phyloP scores from a whole-genome alignment of 441 rosid genomes.

The Bruguiera hainesii region DNA sequence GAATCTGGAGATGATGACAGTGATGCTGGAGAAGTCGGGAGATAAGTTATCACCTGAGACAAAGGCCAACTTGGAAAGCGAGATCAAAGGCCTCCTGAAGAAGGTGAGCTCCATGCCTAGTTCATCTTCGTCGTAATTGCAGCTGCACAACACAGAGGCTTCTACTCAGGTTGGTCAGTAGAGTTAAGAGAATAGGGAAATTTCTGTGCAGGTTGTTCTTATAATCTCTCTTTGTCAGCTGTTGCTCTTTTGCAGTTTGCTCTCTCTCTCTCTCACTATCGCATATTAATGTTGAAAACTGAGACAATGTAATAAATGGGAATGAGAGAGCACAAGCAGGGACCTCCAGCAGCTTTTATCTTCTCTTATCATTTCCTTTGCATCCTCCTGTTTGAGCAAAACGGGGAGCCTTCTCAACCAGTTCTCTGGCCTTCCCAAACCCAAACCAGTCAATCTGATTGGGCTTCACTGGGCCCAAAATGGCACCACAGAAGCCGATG shows the following conservation, averaged over 20 bases:
- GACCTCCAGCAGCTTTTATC: constrained; percentile 59
- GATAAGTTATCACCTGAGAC: constrained; percentile 57
- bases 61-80: constrained; percentile 61
- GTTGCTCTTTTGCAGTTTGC: constrained; percentile 1
- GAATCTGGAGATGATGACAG: constrained; percentile 86
- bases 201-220: not conserved
- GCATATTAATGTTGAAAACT: constrained; percentile 7
- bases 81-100: constrained; percentile 62
- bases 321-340: constrained; percentile 10
- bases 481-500: too few species aligned
- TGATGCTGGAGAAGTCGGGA: constrained; percentile 78
- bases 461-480: too few species aligned
- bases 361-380: constrained; percentile 45
- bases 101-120: constrained; percentile 68
- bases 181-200: not conserved
- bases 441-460: constrained; percentile 44
- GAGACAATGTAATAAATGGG: not conserved
- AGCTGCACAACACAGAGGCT: constrained; percentile 2
- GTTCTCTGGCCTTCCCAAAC: constrained; percentile 68
- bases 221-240: constrained; percentile 14
- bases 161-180: constrained; percentile 11
- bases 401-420: constrained; percentile 69
- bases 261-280: constrained; percentile 3
- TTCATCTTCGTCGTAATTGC: constrained; percentile 43
- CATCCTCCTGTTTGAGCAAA: constrained; percentile 73